Evolutionary conservation across 2,329 filamentous ascomycete genomes (phyloP).

Genomic region (Coleophoma eucalyptorum): DNA sequence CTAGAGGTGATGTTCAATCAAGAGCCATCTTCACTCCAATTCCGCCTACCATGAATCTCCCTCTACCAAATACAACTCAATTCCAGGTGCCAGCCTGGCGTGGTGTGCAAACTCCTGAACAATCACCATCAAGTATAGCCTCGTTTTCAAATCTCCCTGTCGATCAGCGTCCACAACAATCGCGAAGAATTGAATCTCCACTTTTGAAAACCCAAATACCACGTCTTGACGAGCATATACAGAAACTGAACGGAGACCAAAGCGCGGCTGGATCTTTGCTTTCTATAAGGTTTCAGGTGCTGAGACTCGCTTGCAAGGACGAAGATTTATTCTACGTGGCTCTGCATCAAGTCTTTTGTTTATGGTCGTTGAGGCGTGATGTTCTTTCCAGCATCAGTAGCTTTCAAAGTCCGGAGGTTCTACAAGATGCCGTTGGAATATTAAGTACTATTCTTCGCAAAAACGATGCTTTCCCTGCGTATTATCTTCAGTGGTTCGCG

Average conservation of each 20-base stretch:
- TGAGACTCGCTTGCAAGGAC: slow-evolving; percentile 50
- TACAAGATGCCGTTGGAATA: slow-evolving; percentile 27
- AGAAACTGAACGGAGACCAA: too few relatives aligned
- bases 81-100: too few relatives aligned
- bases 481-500: slow-evolving; percentile 39
- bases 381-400: slow-evolving; percentile 29
- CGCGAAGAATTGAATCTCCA: background rate
- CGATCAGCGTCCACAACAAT: too few relatives aligned
- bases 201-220: slow-evolving; percentile 15
- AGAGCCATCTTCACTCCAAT: too few relatives aligned
- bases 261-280: slow-evolving; percentile 28
- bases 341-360: slow-evolving; percentile 62
- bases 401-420: slow-evolving; percentile 15
- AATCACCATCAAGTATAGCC: too few relatives aligned
- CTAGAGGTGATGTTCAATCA: too few relatives aligned
- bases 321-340: slow-evolving; percentile 61
- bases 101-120: too few relatives aligned
- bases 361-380: slow-evolving; percentile 35
- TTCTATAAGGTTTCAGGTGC: slow-evolving; percentile 45
- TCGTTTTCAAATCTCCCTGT: too few relatives aligned
- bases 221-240: slow-evolving; percentile 21
- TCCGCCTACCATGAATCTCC: too few relatives aligned
- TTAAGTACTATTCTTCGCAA: slow-evolving; percentile 39
- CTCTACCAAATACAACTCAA: too few relatives aligned
- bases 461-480: slow-evolving; percentile 36